Percentiles rank a stretch among this genome's conserved stretches.
phyloP scores from a whole-genome alignment of 208 protist species.

The Crithidia thermophila region DNA sequence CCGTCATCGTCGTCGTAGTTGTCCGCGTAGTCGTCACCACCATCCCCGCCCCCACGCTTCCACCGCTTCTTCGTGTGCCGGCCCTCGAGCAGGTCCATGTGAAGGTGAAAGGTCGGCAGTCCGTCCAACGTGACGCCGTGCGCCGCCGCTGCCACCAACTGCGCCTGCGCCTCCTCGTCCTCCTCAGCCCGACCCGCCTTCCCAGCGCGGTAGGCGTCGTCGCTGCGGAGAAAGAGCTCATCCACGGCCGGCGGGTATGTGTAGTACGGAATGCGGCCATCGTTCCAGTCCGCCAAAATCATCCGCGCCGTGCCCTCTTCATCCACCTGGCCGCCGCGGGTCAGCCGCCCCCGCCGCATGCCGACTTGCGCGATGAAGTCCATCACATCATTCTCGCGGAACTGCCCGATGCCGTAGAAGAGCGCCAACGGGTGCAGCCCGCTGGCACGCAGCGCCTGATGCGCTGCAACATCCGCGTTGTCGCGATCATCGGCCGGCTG shows the following conservation, averaged over 20 bases:
- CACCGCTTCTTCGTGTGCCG: constrained; percentile 42
- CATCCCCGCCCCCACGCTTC: background rate
- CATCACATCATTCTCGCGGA: constrained; percentile 73
- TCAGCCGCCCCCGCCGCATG: constrained; percentile 76
- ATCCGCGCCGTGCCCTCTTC: constrained; percentile 91
- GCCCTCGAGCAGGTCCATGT: constrained; percentile 38
- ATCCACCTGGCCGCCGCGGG: constrained; percentile 90
- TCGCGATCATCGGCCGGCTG: constrained; percentile 50
- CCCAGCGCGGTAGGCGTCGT: constrained; percentile 29
- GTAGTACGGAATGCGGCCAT: constrained; percentile 96
- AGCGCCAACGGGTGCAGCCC: constrained; percentile 74
- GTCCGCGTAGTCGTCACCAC: background rate
- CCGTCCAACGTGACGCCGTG: constrained; percentile 75
- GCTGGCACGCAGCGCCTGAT: constrained; percentile 14
- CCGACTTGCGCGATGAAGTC: constrained; percentile 87
- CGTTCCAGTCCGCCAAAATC: constrained; percentile 96
- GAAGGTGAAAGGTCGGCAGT: constrained; percentile 88
- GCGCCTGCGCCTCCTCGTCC: constrained; percentile 31
- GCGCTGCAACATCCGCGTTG: constrained; percentile 37
- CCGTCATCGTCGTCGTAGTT: constrained; percentile 30
- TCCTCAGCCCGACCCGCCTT: constrained; percentile 3
- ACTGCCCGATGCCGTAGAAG: constrained; percentile 85
- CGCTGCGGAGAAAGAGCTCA: constrained; percentile 46
- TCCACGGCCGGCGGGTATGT: constrained; percentile 89
- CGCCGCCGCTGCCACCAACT: constrained; percentile 44